Evolutionary conservation across 202 grass and related monocot species (phyloP).

Genomic region (Setaria italica): DNA sequence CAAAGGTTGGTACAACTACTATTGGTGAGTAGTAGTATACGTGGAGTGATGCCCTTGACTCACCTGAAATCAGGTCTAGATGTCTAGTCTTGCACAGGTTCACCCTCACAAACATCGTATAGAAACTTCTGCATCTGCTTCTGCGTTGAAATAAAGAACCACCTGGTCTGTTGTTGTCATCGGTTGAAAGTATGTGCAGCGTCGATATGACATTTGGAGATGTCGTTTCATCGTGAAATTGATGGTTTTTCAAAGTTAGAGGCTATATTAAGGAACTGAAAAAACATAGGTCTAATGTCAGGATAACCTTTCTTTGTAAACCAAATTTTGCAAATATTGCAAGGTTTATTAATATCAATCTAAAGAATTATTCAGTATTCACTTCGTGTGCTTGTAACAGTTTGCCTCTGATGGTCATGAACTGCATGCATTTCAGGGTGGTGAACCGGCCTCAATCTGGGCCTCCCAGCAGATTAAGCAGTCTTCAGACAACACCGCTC

Average conservation of each 20-base stretch:
- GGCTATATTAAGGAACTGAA: conserved; percentile 14
- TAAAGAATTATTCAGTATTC: neutral
- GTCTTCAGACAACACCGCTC: conserved; percentile 53
- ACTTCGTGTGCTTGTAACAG: neutral
- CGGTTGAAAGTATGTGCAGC: conserved; percentile 16
- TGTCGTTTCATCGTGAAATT: neutral
- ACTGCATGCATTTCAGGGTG: conserved; percentile 63
- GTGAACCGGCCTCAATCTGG: conserved; percentile 86
- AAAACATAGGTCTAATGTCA: neutral
- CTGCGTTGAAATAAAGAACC: conserved; percentile 16
- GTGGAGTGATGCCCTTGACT: conserved; percentile 41
- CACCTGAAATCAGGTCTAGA: conserved; percentile 37
- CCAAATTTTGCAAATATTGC: neutral
- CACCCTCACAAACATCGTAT: neutral
- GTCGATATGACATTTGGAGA: neutral
- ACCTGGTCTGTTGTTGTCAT: conserved; percentile 1
- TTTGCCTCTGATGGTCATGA: neutral
- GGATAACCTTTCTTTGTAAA: conserved; percentile 27
- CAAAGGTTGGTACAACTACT: conserved; percentile 58
- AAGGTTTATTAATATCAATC: neutral
- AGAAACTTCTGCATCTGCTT: conserved; percentile 41
- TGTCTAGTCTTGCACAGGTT: conserved; percentile 5
- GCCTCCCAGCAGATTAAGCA: conserved; percentile 60
- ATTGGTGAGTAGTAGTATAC: conserved; percentile 27
- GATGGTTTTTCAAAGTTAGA: neutral